Base-by-base conservation (phyloP, 495 filamentous ascomycete species). In the Clohesyomyces aquaticus region DNA sequence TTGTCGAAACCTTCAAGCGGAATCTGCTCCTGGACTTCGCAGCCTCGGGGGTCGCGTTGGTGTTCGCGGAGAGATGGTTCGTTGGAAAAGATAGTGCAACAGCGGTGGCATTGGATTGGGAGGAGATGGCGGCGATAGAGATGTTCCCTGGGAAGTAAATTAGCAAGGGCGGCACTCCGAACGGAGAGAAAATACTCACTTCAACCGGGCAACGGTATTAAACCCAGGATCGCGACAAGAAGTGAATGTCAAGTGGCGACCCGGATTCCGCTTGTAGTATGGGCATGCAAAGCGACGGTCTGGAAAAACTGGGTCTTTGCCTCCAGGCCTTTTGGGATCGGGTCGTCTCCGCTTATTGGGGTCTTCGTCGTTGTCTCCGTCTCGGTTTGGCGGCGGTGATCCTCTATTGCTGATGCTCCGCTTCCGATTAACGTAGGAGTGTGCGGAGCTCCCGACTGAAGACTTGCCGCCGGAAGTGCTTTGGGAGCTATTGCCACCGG, bases 1-100 rank as follows among this genome's bases (percentile, higher is more conserved):
- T 65, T 65, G 25, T 65, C 49, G 55, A 65, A 65, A 2, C 62
- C 62, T 65, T 65, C 62, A 8, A 54, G 41, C 0, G 62, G 62
- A 9, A 55, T 49, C 28, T 65, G 62, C 32, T 65, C 62, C n/a
- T 29, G 62, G 12, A 65, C 32, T 35, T 65, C 62, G 41, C 62
- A 65, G n/a, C 62, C 62, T 1, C 55, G 55, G 0, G 55, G 29
- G 32, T 65, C 62, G 9, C 62, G 55, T 29, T 65, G 62, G 28
- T 65, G 62, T 55, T 65, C 62, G 21, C 55, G 55, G 4, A 65
- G 62, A 1, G 25, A 32, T 1, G 62, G 55, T 27, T 65, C 62
- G 25, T 54, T 65, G 12, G 62, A 19, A 49, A 65, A 65, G 1
- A 55, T 65, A 11, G 62, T 12, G 41, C 62, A 65, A 42, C 62